phyloP scores from a whole-genome alignment of 2,329 filamentous ascomycete genomes.

The Aspergillus tamarii region DNA sequence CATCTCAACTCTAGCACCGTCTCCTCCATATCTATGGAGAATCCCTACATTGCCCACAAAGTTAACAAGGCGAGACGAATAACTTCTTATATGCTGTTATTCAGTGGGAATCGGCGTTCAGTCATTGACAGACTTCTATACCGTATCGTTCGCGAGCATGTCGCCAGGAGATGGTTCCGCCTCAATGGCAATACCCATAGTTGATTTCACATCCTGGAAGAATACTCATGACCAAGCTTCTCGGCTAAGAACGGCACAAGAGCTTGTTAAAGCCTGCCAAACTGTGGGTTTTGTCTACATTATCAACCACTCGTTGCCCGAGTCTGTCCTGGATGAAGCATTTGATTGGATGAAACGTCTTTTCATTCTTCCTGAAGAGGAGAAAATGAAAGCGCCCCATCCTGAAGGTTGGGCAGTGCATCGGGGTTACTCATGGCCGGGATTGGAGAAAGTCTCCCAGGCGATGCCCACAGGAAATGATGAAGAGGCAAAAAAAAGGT shows the following conservation, averaged over 20 bases:
- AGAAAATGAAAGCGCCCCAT: constrained; percentile 55
- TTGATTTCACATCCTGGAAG: constrained; percentile 46
- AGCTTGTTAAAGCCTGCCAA: constrained; percentile 47
- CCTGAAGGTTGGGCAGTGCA: constrained; percentile 54
- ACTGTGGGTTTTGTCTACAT: constrained; percentile 55
- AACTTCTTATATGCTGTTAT: not conserved
- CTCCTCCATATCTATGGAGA: not conserved
- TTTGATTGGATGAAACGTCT: constrained; percentile 50
- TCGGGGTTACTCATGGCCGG: constrained; percentile 60
- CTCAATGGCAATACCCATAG: constrained; percentile 39
- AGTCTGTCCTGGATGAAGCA: constrained; percentile 44
- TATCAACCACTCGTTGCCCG: constrained; percentile 50
- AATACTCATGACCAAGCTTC: constrained; percentile 29
- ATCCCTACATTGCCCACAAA: not conserved
- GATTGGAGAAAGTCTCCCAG: constrained; percentile 58
- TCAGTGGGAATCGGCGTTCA: not conserved
- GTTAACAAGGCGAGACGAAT: not conserved
- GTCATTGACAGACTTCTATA: not conserved
- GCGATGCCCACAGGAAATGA: constrained; percentile 46
- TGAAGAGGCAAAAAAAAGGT: constrained; percentile 44
- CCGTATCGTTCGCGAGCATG: not conserved
- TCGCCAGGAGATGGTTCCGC: not conserved
- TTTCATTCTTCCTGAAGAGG: constrained; percentile 48
- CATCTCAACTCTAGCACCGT: not conserved
- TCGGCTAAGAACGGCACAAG: constrained; percentile 38